Base-by-base conservation (phyloP, 192 early-diverging fungal genomes). In the Mortierella antarctica region DNA sequence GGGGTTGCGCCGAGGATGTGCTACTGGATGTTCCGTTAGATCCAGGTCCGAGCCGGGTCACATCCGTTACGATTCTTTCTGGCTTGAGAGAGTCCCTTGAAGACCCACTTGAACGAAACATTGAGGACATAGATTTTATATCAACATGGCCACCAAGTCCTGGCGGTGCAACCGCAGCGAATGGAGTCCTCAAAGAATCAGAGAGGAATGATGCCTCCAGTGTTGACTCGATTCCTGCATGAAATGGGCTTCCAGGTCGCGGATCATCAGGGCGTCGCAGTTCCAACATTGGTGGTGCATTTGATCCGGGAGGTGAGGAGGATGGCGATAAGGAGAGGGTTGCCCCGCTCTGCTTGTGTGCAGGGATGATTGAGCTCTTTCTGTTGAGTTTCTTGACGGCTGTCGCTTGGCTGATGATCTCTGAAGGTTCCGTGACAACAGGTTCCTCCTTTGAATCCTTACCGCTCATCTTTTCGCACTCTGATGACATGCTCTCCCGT, bases 311-410 rank as follows among this genome's bases (percentile, higher is more conserved):
- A 14, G 67, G 51, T 21, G 76, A 57, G 0, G 68, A 64, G 17
- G 41, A n/a, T 42, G 68, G 57, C 11, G 63, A 51, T 13, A 67
- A 45, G 18, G 42, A 54, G 21, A 71, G 69, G 0, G 62, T 78
- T 9, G 68, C 17, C 2, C 67, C 18, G n/a, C 39, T 58, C n/a
- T 57, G 18, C 1, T n/a, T 54, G 12, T n/a, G 7, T 20, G 23
- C 13, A 17, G 57, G n/a, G 0, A 66, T 23, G 7, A 65, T 20
- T 7, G 56, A 64, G 7, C 68, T 78, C 42, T 70, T 63, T 13
- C 75, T 52, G 62, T 78, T 79, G 50, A 67, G 1, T 44, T 67
- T 79, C 42, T 79, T 71, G 6, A 67, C 47, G 3, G 54, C 67
- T 21, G 51, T 44, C 13, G 62, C 63, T 1, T 59, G 15, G 42